Evolutionary conservation across 2,329 filamentous ascomycete species (phyloP).

Genomic region (Annulohypoxylon truncatum): DNA sequence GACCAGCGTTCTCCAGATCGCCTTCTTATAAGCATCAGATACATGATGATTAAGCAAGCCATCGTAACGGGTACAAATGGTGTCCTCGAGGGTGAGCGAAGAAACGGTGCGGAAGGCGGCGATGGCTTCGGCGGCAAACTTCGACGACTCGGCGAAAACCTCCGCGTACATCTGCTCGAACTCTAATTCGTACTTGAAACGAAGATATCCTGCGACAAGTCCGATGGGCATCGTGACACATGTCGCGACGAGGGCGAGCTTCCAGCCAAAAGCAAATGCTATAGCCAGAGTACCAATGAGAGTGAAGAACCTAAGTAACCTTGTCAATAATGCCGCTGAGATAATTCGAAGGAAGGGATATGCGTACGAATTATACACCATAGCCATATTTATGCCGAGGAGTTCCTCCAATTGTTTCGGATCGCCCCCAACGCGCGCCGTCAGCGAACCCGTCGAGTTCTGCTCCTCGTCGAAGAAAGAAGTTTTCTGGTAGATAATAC

Average conservation of each 20-base stretch:
- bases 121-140: slow-evolving; percentile 80
- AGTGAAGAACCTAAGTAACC: slow-evolving; percentile 62
- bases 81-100: slow-evolving; percentile 75
- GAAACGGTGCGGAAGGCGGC: slow-evolving; percentile 79
- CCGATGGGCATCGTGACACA: slow-evolving; percentile 69
- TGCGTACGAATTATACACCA: slow-evolving; percentile 65
- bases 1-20: slow-evolving; percentile 70
- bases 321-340: background rate
- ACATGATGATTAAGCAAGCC: slow-evolving; percentile 70
- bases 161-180: slow-evolving; percentile 76
- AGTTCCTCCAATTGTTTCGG: slow-evolving; percentile 71
- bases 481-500: slow-evolving; percentile 69
- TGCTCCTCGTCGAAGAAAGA: slow-evolving; percentile 71
- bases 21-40: slow-evolving; percentile 67
- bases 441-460: slow-evolving; percentile 70
- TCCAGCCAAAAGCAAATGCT: slow-evolving; percentile 80
- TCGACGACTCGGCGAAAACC: slow-evolving; percentile 77
- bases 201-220: slow-evolving; percentile 61
- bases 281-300: slow-evolving; percentile 73
- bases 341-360: background rate
- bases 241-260: slow-evolving; percentile 74
- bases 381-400: slow-evolving; percentile 71
- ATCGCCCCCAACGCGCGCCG: slow-evolving; percentile 66
- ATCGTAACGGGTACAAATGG: slow-evolving; percentile 71
- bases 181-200: slow-evolving; percentile 69